Base-by-base conservation (phyloP, 225 moss, liverwort and hornwort genomes). In the Physcomitrellopsis africana region DNA sequence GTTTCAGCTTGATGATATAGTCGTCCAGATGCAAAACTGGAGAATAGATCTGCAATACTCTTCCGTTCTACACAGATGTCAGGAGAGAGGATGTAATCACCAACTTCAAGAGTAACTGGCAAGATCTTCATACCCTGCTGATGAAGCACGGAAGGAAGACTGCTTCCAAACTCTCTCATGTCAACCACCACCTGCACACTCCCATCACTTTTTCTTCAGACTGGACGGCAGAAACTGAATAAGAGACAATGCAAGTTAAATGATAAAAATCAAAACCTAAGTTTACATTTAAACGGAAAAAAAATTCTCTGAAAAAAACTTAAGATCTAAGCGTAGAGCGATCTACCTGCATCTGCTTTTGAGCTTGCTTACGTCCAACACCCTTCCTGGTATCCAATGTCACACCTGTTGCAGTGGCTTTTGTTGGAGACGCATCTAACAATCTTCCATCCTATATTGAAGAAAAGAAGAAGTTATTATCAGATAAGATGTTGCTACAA, bases 91-190 rank as follows among this genome's bases (percentile, higher is more conserved):
- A 99, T 99, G 76, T 95, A 99, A 79, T 99, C 99, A 77, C 99
- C 99, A 43, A 99, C 99, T 90, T 99, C 99, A 70, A 99, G 90
- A 81, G 99, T 99, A 42, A 99, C 92, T 51, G 99, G 99, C 67
- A 93, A 72, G 75, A 99, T 93, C 77, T 82, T 87, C 81, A 99
- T 93, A 65, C 92, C 92, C 84, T 99, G 99, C 82, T 93, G 95
- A 72, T 99, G 99, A 63, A 99, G 89, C 51, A 99, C 99, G 72
- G 87, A 90, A 22, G 99, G 99, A 68, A 99, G 89, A 79, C 91
- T 99, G 64, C 99, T 99, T 65, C 92, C 93, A 75, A 99, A 99
- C 84, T 99, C 99, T 69, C 99, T 81, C 99, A 99, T 99, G 81
- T 99, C 99, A 65, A 99, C 99, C 82, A 99, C 93, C 63, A 99